phyloP scores from a whole-genome alignment of 805 yeast genomes.

The Candida glaebosa region DNA sequence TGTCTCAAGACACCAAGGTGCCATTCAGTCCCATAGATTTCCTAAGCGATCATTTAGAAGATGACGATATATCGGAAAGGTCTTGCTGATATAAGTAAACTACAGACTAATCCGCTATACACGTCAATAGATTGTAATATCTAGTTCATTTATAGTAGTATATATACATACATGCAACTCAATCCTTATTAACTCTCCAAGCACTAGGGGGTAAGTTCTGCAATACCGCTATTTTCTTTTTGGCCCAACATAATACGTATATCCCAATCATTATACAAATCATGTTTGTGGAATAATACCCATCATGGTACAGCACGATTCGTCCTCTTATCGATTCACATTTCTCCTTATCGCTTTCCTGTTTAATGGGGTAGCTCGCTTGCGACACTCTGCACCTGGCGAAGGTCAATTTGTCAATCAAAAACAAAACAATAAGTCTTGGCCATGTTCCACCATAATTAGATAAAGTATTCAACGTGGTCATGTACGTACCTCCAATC shows the following conservation, averaged over 20 bases:
- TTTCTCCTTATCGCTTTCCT: slow-evolving; percentile 39
- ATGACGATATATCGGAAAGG: slow-evolving; percentile 6
- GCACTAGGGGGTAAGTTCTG: slow-evolving; percentile 71
- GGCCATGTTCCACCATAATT: slow-evolving; percentile 99
- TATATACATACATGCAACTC: neutral
- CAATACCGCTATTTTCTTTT: slow-evolving; percentile 54
- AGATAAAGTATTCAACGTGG: slow-evolving; percentile 85
- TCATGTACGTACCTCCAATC: slow-evolving; percentile 98
- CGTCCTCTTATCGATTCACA: slow-evolving; percentile 57
- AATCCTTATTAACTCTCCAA: slow-evolving; percentile 58
- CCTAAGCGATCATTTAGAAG: slow-evolving; percentile 20
- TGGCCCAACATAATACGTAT: slow-evolving; percentile 64
- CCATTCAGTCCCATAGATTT: slow-evolving; percentile 44
- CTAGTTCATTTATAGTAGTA: neutral
- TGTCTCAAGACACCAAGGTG: slow-evolving; percentile 30
- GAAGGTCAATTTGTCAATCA: slow-evolving; percentile 76
- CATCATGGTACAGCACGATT: slow-evolving; percentile 61
- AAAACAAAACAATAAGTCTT: slow-evolving; percentile 65
- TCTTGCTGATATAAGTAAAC: neutral
- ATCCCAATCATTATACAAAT: slow-evolving; percentile 70
- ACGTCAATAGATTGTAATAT: neutral
- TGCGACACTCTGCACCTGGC: slow-evolving; percentile 49
- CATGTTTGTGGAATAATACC: slow-evolving; percentile 76
- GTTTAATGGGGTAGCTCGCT: slow-evolving; percentile 11
- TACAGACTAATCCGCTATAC: no score